These are phyloP conservation scores for Umbilicus rupestris DNA, from an alignment of 164 flowering plant species.

Conservation along the genomic window DNA sequence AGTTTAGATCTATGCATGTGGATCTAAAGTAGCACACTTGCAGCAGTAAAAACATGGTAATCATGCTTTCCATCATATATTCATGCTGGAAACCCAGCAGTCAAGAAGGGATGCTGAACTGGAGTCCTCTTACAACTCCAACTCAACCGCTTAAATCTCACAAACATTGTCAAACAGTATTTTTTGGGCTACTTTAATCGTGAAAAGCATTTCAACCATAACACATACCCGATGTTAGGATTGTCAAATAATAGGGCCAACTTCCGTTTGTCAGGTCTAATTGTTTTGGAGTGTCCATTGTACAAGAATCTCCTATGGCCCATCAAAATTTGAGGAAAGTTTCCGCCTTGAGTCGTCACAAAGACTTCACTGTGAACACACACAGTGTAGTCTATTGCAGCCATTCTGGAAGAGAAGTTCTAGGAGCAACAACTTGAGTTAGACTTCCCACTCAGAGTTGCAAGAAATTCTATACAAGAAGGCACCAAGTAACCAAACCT, in stretches of 20 bases:
- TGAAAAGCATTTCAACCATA: background rate
- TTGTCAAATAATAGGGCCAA: conserved; percentile 68
- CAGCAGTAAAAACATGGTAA: background rate
- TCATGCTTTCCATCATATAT: background rate
- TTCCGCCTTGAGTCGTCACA: conserved; percentile 97
- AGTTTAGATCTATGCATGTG: background rate
- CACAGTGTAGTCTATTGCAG: conserved; percentile 94
- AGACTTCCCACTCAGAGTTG: conserved; percentile 10
- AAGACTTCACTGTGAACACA: conserved; percentile 96
- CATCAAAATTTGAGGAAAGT: conserved; percentile 84
- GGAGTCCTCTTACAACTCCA: background rate
- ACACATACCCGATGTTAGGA: conserved; percentile 71
- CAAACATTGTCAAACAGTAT: too few relatives aligned
- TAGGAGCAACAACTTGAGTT: conserved; percentile 30
- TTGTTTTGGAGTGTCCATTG: conserved; percentile 90
- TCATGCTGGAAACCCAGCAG: conserved; percentile 2
- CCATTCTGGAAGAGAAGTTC: conserved; percentile 95
- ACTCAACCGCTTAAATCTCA: too few relatives aligned
- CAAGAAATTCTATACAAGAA: background rate
- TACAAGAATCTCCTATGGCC: conserved; percentile 82
- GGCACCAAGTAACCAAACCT: conserved; percentile 28
- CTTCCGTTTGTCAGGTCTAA: conserved; percentile 86
- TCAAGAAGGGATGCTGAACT: background rate
- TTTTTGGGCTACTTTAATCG: background rate
- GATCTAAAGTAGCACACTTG: background rate